A percentile compares a stretch with the other conserved stretches of the same genome.
phyloP scores from a whole-genome alignment of 371 early-diverging fungal genomes.

The Coemansia sp. region DNA sequence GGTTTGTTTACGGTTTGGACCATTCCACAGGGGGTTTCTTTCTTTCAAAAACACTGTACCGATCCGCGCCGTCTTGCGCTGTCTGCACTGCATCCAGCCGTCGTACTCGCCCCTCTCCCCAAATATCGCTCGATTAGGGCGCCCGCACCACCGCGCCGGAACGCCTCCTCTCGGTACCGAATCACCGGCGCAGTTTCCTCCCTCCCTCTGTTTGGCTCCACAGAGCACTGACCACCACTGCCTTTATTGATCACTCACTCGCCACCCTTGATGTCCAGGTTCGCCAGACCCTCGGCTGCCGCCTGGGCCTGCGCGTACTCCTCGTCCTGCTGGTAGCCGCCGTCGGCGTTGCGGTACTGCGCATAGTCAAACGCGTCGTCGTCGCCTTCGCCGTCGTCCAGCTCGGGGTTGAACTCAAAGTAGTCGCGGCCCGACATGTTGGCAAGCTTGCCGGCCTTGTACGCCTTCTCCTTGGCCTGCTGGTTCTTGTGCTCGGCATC shows the following conservation, averaged over 20 bases:
- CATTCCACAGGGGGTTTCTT: too few relatives aligned
- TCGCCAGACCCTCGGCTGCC: not conserved
- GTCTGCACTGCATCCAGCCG: too few relatives aligned
- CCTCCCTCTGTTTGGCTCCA: too few relatives aligned
- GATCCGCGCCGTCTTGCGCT: too few relatives aligned
- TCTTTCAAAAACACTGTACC: too few relatives aligned
- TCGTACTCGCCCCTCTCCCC: too few relatives aligned
- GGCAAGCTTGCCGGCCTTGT: conserved; percentile 86
- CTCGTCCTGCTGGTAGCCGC: conserved; percentile 45
- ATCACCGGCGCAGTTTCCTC: too few relatives aligned
- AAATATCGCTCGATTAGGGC: too few relatives aligned
- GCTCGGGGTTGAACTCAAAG: conserved; percentile 96
- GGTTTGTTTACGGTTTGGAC: too few relatives aligned
- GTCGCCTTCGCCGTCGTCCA: conserved; percentile 76
- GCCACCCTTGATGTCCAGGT: not conserved
- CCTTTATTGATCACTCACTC: not conserved
- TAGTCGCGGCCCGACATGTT: conserved; percentile 97
- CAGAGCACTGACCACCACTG: not conserved
- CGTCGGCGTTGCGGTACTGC: conserved; percentile 46
- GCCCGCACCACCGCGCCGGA: too few relatives aligned
- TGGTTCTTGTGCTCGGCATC: conserved; percentile 65
- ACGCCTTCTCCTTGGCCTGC: conserved; percentile 86
- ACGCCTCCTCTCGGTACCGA: too few relatives aligned
- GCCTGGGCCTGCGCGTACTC: conserved; percentile 5
- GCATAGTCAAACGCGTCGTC: conserved; percentile 56